Base-by-base conservation (phyloP, 305 asterid species). In the Ajuga reptans region DNA sequence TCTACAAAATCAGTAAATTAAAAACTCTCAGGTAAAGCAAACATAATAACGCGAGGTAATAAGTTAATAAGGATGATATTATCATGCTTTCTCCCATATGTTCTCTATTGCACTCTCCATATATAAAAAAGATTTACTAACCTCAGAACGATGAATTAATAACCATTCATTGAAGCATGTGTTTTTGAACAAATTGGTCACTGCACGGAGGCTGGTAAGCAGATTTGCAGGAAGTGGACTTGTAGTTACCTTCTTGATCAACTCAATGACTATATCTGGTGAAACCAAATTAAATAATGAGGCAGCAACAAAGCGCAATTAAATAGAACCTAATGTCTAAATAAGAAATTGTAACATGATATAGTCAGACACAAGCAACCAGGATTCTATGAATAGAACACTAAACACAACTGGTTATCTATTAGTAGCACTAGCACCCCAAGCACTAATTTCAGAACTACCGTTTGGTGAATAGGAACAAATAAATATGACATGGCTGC, bases 141-240 rank as follows among this genome's bases (percentile, higher is more conserved):
- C 99, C 97, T 93, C 99, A 24, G 80, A 78, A 43, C 92, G 94
- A 72, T 86, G 87, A 68, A 59, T 77, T 78, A 76, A 76, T 72
- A 90, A 76, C 97, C 95, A 89, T 66, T 79, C 96, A 75, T 75
- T 77, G 72, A 66, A 85, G 64, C 57, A 57, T 16, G 84, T 64
- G 66, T 61, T 80, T 82, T 80, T 93, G 83, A 93, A 90, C 73
- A 89, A 88, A 81, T 93, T 93, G n/a, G 91, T 78, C 78, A 89
- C 84, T 58, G 82, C 91, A 46, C 97, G 99, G 73, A 87, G 85
- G 83, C 87, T 83, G 68, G 96, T 93, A 75, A 93, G 86, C 57
- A 90, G 82, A 82, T 91, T 93, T 62, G 91, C 87, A 34, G 97
- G 95, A 70, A 93, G 86, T 51, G 90, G 81, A 77, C 75, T 79